Evolutionary conservation across 345 rosid genomes (phyloP), one percentile per base, ranked within the genome.

Genomic region (Eucalyptus tenuipes): DNA sequence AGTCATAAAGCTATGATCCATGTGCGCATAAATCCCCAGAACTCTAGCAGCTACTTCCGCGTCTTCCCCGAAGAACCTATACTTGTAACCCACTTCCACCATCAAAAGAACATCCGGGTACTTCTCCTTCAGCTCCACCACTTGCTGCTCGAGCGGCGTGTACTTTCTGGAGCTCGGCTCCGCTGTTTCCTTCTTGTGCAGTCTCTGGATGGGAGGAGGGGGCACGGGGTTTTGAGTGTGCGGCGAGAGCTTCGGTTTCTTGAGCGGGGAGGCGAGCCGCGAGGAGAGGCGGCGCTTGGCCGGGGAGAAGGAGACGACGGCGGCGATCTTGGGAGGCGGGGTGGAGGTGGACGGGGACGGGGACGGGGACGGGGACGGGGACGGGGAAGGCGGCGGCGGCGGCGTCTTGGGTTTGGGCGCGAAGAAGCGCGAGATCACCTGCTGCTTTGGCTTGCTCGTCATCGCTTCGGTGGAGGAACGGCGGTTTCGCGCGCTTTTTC

Each of bases 51-150:
- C 99, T 2, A 94, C 89, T 88, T 93, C 98, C 3, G 99, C 99
- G 47, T 97, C 99, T 9, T 95, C 94, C 57, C 99, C 99, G n/a
- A 97, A 97, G 90, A 97, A 97, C 18, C 98, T 93, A 71, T 92
- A 96, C 95, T 93, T 94, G 93, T 97, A 97, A 86, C 99, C 99
- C 71, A 97, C 99, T 92, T 97, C 98, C 53, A 96, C 92, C 99
- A 97, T 96, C 90, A 97, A 90, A 42, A 97, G 92, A 47, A 97
- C 97, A 75, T 96, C 99, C 2, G 96, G 95, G 85, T 96, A 91
- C 85, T 91, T 93, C 47, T 47, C 88, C 89, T 96, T 97, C 10
- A 97, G 92, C 86, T 95, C 96, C 75, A 96, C 92, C 33, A 97
- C 98, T 85, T 97, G 99, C 45, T 94, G 93, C 57, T 97, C 99